Percentiles rank a stretch among this genome's conserved stretches.
Conservation (phyloP, 2,329 filamentous ascomycete species). For the Elsinoe fawcettii region DNA sequence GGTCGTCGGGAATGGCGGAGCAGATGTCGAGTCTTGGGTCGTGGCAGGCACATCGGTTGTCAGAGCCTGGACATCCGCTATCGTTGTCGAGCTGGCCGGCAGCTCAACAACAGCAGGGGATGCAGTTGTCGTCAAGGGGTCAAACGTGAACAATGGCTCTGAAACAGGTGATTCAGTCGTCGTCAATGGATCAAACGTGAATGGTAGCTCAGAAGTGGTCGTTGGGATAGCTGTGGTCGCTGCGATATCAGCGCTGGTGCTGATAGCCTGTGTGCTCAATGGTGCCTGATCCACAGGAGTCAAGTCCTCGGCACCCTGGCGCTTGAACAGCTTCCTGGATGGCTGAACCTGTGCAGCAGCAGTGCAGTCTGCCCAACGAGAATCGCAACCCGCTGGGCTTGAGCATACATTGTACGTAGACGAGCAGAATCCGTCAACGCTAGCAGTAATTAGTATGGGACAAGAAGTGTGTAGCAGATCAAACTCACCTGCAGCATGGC, state of each 20-base stretch:
- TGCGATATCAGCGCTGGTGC: neutral
- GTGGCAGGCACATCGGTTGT: neutral
- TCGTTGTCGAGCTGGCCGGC: neutral
- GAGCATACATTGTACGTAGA: slow-evolving; percentile 15
- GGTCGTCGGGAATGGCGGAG: neutral
- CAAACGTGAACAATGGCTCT: neutral
- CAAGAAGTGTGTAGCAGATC: neutral
- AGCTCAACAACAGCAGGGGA: neutral
- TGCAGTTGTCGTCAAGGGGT: neutral
- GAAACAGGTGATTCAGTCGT: neutral
- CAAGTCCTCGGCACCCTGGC: neutral
- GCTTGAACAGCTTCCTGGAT: neutral
- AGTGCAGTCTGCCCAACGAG: slow-evolving; percentile 4
- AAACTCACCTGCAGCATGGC: slow-evolving; percentile 14
- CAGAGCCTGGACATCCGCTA: neutral
- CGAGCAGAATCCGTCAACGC: slow-evolving; percentile 14
- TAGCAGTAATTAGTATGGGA: neutral
- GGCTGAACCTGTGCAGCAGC: slow-evolving; percentile 9
- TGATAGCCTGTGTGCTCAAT: neutral
- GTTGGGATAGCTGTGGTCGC: neutral
- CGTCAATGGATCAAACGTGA: neutral
- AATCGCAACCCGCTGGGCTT: slow-evolving; percentile 3
- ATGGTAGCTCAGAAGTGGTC: neutral
- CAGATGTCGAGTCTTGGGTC: neutral
- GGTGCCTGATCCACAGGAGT: neutral